Evolutionary conservation across 352 stramenopile genomes (phyloP).

Genomic region (Plasmopara viticola): DNA sequence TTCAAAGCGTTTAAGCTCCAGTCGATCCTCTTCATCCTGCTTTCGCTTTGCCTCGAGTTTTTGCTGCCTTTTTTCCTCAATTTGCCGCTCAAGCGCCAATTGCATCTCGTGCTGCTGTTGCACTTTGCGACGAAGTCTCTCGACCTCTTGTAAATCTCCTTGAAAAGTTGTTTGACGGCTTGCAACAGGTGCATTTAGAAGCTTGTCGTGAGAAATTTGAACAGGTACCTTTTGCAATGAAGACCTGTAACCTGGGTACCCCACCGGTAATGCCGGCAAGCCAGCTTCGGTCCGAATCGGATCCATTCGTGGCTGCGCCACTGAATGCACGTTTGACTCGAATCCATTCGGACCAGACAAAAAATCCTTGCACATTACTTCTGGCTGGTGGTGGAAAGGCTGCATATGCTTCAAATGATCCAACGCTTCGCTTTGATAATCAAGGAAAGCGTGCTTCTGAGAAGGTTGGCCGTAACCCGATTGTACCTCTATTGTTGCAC

Average conservation of each 20-base stretch:
- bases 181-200: constrained; percentile 8
- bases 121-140: constrained; percentile 25
- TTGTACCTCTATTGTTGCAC: background rate
- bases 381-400: background rate
- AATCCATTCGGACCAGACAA: constrained; percentile 1
- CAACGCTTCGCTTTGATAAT: background rate
- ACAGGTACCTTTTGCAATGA: background rate
- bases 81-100: constrained; percentile 40
- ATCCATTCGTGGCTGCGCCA: constrained; percentile 10
- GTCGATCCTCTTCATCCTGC: constrained; percentile 53
- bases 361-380: background rate
- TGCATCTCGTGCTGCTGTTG: constrained; percentile 48
- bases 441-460: background rate
- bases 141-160: constrained; percentile 11
- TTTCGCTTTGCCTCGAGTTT: constrained; percentile 49
- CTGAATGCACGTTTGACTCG: constrained; percentile 4
- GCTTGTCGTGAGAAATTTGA: constrained; percentile 2
- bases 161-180: constrained; percentile 22
- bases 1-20: constrained; percentile 45
- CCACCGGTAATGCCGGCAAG: background rate
- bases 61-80: constrained; percentile 58
- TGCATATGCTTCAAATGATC: background rate
- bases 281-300: constrained; percentile 11
- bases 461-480: background rate
- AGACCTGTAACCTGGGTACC: constrained; percentile 1